These are phyloP conservation scores for Penicillium digitatum DNA, from an alignment of 2,329 filamentous ascomycete genomes.

Conservation along the genomic window DNA sequence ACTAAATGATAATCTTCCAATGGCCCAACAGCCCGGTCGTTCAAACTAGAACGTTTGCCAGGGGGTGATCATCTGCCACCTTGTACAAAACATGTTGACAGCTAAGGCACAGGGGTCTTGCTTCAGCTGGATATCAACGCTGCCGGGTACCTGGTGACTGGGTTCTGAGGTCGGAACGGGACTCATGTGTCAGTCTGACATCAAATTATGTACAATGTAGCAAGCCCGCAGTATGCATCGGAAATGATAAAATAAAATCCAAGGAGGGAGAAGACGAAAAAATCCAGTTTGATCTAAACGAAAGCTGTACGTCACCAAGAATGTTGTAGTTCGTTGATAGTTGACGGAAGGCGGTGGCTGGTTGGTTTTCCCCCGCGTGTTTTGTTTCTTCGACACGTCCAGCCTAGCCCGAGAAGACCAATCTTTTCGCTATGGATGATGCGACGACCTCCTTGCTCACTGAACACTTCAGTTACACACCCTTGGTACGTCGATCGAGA, in stretches of 20 bases:
- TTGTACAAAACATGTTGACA: not conserved
- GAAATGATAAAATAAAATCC: not conserved
- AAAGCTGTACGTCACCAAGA: not conserved
- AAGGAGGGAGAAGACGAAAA: not conserved
- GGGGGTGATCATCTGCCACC: not conserved
- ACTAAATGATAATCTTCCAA: constrained; percentile 8
- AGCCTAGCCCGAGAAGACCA: constrained; percentile 2
- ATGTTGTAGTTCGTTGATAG: constrained; percentile 6
- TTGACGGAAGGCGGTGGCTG: constrained; percentile 17
- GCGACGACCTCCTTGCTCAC: constrained; percentile 65
- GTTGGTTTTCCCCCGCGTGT: constrained; percentile 14
- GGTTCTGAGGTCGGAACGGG: not conserved
- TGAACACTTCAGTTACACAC: constrained; percentile 93
- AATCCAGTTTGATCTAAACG: not conserved
- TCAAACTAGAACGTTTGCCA: not conserved
- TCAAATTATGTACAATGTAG: constrained; percentile 1
- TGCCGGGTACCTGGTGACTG: constrained; percentile 5
- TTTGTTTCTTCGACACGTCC: constrained; percentile 18
- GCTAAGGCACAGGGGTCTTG: not conserved
- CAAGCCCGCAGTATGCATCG: not conserved
- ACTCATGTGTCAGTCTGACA: not conserved
- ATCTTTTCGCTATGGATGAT: constrained; percentile 39
- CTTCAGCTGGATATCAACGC: constrained; percentile 6
- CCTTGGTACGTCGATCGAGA: constrained; percentile 61
- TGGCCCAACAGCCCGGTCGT: not conserved